Conservation (phyloP, 768 basidiomycete species). For the Pisolithus marmoratus region DNA sequence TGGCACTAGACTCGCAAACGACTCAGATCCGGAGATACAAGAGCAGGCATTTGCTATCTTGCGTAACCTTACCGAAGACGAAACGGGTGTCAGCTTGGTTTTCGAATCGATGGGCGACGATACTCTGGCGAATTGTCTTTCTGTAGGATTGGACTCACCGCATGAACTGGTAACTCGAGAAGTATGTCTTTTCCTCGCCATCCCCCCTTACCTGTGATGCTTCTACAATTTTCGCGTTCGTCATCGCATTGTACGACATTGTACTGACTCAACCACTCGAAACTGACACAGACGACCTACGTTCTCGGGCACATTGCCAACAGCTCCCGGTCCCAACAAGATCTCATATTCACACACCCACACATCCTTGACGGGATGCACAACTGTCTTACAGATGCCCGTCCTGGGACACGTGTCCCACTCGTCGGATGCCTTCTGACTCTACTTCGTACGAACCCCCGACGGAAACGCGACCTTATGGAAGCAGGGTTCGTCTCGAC, state of each 20-base stretch:
- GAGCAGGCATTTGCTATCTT: slow-evolving; percentile 70
- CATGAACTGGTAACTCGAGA: slow-evolving; percentile 52
- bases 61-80: slow-evolving; percentile 61
- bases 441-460: slow-evolving; percentile 41
- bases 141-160: slow-evolving; percentile 42
- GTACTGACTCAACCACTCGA: neutral
- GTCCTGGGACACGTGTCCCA: slow-evolving; percentile 52
- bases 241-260: too few species aligned
- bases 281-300: slow-evolving; percentile 42
- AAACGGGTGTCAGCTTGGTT: slow-evolving; percentile 58
- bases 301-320: slow-evolving; percentile 68
- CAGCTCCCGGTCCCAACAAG: slow-evolving; percentile 45
- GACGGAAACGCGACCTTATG: slow-evolving; percentile 32
- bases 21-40: slow-evolving; percentile 49
- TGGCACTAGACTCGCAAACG: slow-evolving; percentile 44
- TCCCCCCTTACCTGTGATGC: neutral
- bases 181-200: slow-evolving; percentile 25
- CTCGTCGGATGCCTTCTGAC: slow-evolving; percentile 56
- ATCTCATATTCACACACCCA: slow-evolving; percentile 45
- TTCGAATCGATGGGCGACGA: slow-evolving; percentile 48
- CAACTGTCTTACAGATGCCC: slow-evolving; percentile 53
- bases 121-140: slow-evolving; percentile 41
- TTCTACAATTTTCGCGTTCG: too few species aligned
- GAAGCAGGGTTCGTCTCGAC: slow-evolving; percentile 43
- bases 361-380: slow-evolving; percentile 50